Evolutionary conservation across 75 land plant genomes (phyloP), one percentile per base, ranked within the genome.

Genomic region (Ceratopteris richardii): DNA sequence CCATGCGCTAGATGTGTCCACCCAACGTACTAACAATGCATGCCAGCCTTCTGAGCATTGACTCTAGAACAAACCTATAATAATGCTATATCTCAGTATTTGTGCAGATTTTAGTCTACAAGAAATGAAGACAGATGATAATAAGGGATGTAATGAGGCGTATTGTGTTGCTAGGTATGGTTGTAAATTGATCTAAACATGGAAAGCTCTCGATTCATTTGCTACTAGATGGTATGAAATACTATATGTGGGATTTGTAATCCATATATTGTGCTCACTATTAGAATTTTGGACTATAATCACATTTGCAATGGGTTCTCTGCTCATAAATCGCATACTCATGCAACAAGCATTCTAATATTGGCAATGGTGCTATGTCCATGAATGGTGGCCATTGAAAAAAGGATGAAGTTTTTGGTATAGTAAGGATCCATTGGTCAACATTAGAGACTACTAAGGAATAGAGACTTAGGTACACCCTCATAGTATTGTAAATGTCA

Each of bases 181-280:
- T 23, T 63, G 52, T 57, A 77, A 77, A 37, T 77, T 77, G 80
- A 68, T 77, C 11, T 39, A 77, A 12, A 77, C 80, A 10, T 54
- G 80, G 37, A 77, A 77, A 17, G 60, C 73, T 2, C 40, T 77
- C 27, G 77, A 68, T 31, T 58, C 51, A 24, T 44, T 68, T 13
- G 54, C 20, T 21, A 77, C 80, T 1, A 48, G 29, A 28, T 77
- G 80, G 80, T 68, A 77, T 19, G 80, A n/a, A 77, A 61, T 77
- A 78, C 58, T 78, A 78, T 54, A 63, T 76, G 0, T 87, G 87
- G 87, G 84, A 87, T 37, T 84, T 87, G 9, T 83, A 54, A 87
- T 40, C 87, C 84, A 0, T 80, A 84, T 61, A 83, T 87, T 0
- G 84, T 87, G 21, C 72, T 87, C 46, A 83, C 87, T 0, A 21